Base-by-base conservation (phyloP, 768 basidiomycete genomes). In the Amanita rubescens region DNA sequence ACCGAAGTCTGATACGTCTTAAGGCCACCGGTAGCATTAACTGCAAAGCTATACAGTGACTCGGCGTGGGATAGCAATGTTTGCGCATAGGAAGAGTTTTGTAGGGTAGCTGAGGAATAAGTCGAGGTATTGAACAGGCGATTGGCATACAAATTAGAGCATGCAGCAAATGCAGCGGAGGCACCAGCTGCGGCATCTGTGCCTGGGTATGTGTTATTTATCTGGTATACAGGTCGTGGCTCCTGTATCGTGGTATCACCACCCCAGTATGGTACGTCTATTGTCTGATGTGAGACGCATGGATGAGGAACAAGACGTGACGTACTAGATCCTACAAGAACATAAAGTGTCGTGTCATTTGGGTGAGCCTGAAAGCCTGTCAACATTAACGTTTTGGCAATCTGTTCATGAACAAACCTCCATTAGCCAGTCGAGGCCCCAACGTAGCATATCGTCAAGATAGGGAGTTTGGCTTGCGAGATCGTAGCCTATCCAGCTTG, bases 391-490 rank as follows among this genome's bases (percentile, higher is more conserved):
- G 19, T 12, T 37, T 42, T 38, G 20, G 35, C 51, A n/a, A 57
- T 25, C 49, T 15, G 33, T 14, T 30, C 19, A 43, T 49, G 19
- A 8, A 49, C 73, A 56, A 53, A 85, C 92, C 74, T 90, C 91
- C 49, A 94, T 90, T 48, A 94, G 71, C 91, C 92, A 96, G 67
- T 92, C 87, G 42, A 92, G 77, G 22, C 92, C 86, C 90, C 90
- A 95, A 55, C 93, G 81, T 49, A 95, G 71, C 75, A 89, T 93
- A 56, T 81, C 80, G 61, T 96, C 94, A n/a, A 96, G 80, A 66
- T 95, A 96, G 2, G 82, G 79, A 0, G 92, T 91, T 69, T 95
- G 93, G 50, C 90, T 88, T 49, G 90, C 82, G 48, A 81, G 60
- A 58, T 93, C 90, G 63, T 94, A 96, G 14, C 87, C 88, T 86